Percentiles rank a stretch among this genome's conserved stretches.
phyloP scores from a whole-genome alignment of 2,329 filamentous ascomycete genomes.

The Aspergillus ochraceus region DNA sequence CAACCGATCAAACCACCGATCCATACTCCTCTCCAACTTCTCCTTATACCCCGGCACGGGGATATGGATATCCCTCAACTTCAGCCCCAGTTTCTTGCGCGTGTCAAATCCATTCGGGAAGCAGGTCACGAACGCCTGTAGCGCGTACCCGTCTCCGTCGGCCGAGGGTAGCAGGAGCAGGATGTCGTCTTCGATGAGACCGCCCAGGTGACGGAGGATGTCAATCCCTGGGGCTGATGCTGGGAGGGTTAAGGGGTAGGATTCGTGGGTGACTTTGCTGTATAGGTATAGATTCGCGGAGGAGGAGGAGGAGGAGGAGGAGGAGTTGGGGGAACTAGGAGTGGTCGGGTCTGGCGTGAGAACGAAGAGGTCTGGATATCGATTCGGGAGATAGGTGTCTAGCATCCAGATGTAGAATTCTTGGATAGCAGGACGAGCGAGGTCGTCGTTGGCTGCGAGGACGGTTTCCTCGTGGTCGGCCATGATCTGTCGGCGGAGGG shows the following conservation, averaged over 20 bases:
- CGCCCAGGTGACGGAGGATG: not conserved
- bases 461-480: not conserved
- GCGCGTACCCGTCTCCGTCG: slow-evolving; percentile 6
- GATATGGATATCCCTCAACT: slow-evolving; percentile 18
- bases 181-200: slow-evolving; percentile 1
- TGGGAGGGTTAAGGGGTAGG: not conserved
- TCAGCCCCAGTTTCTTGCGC: slow-evolving; percentile 14
- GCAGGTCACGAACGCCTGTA: slow-evolving; percentile 18
- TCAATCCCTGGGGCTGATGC: not conserved
- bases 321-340: not conserved
- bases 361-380: slow-evolving; percentile 2
- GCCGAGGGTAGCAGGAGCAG: not conserved
- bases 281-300: not conserved
- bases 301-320: too few relatives aligned
- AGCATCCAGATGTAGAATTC: slow-evolving; percentile 2
- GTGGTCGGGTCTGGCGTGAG: too few relatives aligned
- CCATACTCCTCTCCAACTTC: slow-evolving; percentile 31
- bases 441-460: not conserved
- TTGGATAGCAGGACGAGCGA: not conserved
- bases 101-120: slow-evolving; percentile 22
- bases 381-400: not conserved
- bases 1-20: slow-evolving; percentile 28
- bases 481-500: not conserved
- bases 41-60: slow-evolving; percentile 28
- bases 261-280: not conserved